Conservation (phyloP, 192 early-diverging fungal species). For the Mortierella alpina region DNA sequence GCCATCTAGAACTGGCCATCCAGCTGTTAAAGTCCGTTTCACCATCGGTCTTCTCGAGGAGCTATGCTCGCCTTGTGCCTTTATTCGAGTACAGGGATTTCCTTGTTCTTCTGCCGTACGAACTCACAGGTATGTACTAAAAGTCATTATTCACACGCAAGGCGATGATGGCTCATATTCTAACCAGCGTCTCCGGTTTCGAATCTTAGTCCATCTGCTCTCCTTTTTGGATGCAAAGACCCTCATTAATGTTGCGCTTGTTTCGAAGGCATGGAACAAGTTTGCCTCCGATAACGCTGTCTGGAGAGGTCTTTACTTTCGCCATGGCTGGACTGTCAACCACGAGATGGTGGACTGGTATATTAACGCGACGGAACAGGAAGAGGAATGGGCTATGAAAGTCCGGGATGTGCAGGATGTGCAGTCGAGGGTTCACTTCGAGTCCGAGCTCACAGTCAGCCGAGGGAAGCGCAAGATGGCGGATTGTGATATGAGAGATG, state of each 20-base stretch:
- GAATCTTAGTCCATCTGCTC: slow-evolving; percentile 57
- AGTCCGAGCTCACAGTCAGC: slow-evolving; percentile 6
- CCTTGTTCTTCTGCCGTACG: slow-evolving; percentile 38
- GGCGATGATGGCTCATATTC: not conserved
- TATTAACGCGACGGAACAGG: slow-evolving; percentile 19
- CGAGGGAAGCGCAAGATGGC: slow-evolving; percentile 47
- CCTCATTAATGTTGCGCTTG: slow-evolving; percentile 55
- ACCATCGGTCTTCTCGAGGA: slow-evolving; percentile 40
- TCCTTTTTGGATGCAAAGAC: slow-evolving; percentile 62
- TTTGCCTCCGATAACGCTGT: slow-evolving; percentile 69
- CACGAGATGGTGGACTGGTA: slow-evolving; percentile 54
- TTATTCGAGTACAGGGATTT: slow-evolving; percentile 45
- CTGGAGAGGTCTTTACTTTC: slow-evolving; percentile 69
- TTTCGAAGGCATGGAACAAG: slow-evolving; percentile 69
- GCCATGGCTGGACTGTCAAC: slow-evolving; percentile 56
- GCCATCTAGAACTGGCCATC: slow-evolving; percentile 29
- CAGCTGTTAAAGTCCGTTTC: slow-evolving; percentile 48
- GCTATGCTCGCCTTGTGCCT: slow-evolving; percentile 33
- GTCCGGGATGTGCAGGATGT: slow-evolving; percentile 8
- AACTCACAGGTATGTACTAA: slow-evolving; percentile 32
- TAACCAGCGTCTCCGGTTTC: not conserved
- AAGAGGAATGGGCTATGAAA: slow-evolving; percentile 3
- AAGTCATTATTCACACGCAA: no score
- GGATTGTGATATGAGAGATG: slow-evolving; percentile 21
- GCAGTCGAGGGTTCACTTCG: slow-evolving; percentile 10